Evolutionary conservation across 805 yeast genomes (phyloP), one percentile per base, ranked within the genome.

Genomic region (Candida chilensis): DNA sequence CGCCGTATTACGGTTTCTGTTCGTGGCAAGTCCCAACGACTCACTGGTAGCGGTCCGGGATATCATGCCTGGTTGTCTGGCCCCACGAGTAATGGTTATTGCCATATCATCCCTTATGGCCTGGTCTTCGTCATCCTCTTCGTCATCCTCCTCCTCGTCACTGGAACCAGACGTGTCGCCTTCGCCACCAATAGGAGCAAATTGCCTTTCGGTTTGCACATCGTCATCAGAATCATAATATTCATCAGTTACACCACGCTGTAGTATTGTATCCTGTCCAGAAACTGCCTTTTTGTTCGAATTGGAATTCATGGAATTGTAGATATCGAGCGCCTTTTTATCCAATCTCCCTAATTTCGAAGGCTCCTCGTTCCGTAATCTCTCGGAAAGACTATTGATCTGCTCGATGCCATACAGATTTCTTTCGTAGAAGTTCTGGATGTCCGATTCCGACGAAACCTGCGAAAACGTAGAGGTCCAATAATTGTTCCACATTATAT

Each of bases 401-500:
- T 17, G 13, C 10, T 28, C 16, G 3, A 19, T 26, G 4, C 14
- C 16, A 11, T 26, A 14, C 16, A 28, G 29, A 14, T 28, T 22
- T 27, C 35, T 26, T 5, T 15, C 22, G 18, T 3, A 10, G 10
- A 15, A 16, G 11, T 11, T 17, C 20, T 5, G 22, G 20, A 11
- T n/a, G 13, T 22, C 25, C 8, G 11, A 8, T 8, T 22, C 25
- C 12, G 12, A 7, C 25, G 25, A 22, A 6, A 22, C 13, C 7
- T 22, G 11, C 6, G 25, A 7, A 7, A 70, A 39, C 7, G 64
- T 57, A 12, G 55, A 49, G 20, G 58, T 54, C 77, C 76, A 71
- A 39, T 57, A 66, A 35, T 64, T 61, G 33, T 52, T 53, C 58
- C 67, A 59, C 14, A 73, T 34, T 20, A 58, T 40, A 24, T 60